phyloP scores from a whole-genome alignment of 2,329 filamentous ascomycete species.

The Diaporthe velutina region DNA sequence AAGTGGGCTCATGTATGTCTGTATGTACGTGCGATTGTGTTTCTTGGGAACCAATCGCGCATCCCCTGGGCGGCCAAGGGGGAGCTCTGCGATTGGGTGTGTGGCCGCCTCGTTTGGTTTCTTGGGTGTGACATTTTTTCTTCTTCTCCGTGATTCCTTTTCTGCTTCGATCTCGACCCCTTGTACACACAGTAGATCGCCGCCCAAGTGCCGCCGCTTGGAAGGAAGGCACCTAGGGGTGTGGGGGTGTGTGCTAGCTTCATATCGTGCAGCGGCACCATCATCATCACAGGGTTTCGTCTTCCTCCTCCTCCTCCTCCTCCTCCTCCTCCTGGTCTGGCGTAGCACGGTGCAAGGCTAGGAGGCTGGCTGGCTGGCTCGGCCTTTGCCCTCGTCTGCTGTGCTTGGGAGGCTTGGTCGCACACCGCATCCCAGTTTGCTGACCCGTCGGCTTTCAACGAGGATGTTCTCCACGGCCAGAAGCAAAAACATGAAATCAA shows the following conservation, averaged over 20 bases:
- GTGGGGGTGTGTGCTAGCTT: background rate
- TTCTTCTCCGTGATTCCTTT: background rate
- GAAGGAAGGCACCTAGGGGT: background rate
- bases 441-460: slow-evolving; percentile 2
- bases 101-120: background rate
- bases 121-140: background rate
- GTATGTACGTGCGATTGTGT: background rate
- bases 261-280: background rate
- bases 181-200: slow-evolving; percentile 12
- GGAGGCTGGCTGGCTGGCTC: background rate
- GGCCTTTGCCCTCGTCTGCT: slow-evolving; percentile 8
- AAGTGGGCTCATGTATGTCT: background rate
- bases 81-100: slow-evolving; percentile 37
- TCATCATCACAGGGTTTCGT: background rate
- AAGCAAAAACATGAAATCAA: slow-evolving; percentile 11
- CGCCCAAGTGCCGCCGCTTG: slow-evolving; percentile 20
- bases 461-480: background rate
- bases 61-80: background rate
- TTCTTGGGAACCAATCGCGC: slow-evolving; percentile 27
- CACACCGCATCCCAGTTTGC: slow-evolving; percentile 4
- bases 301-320: background rate
- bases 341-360: background rate
- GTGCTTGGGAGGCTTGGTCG: background rate
- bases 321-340: slow-evolving; percentile 9
- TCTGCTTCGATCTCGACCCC: slow-evolving; percentile 19